phyloP scores from a whole-genome alignment of 352 stramenopile species.

The Thraustochytrium striatum region DNA sequence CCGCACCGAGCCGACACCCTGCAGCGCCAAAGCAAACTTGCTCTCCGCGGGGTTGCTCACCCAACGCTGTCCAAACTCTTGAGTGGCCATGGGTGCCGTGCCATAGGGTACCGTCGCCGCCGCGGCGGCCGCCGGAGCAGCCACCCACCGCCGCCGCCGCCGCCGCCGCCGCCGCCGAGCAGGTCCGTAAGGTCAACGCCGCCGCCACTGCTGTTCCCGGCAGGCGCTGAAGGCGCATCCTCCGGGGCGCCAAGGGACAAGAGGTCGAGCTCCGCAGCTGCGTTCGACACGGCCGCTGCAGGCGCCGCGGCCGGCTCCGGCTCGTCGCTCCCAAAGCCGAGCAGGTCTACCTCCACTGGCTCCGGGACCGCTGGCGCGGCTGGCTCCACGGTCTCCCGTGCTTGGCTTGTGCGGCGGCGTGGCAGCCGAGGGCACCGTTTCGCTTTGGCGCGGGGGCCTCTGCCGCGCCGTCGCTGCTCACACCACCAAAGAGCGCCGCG shows the following conservation, averaged over 20 bases:
- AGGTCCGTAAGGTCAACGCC: background rate
- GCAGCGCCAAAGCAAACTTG: background rate
- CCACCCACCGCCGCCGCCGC: background rate
- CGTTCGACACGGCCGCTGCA: background rate
- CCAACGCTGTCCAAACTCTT: constrained; percentile 41
- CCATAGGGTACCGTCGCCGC: background rate
- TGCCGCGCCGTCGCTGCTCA: constrained; percentile 63
- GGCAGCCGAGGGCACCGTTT: background rate
- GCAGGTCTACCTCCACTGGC: background rate
- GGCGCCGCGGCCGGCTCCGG: background rate
- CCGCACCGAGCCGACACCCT: background rate
- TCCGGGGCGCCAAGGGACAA: too few relatives aligned
- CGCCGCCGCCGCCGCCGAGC: background rate
- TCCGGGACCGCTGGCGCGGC: background rate
- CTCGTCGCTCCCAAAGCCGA: background rate
- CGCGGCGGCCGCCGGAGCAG: background rate
- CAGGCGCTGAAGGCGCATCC: too few relatives aligned
- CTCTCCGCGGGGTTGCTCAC: constrained; percentile 23
- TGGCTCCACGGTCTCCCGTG: background rate
- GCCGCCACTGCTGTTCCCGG: too few relatives aligned
- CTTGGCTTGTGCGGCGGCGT: too few relatives aligned
- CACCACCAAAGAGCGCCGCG: constrained; percentile 91
- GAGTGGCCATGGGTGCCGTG: constrained; percentile 13
- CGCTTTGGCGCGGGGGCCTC: background rate
- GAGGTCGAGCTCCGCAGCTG: background rate